Evolutionary conservation across 371 early-diverging fungal species (phyloP), one percentile per base, ranked within the genome.

Genomic region (Mucor velutinosus): DNA sequence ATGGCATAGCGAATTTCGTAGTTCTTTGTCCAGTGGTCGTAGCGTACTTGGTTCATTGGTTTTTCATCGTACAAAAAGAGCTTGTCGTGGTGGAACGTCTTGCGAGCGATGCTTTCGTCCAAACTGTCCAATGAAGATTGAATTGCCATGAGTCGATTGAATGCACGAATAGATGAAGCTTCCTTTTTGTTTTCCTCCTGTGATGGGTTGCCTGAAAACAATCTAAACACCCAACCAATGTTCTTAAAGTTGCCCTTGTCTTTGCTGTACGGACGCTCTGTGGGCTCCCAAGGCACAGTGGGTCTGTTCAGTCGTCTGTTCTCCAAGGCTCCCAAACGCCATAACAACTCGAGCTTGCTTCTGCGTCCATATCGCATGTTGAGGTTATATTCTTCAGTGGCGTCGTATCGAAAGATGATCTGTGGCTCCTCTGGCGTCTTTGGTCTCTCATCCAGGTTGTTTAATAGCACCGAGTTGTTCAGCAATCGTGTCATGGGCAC

Each of bases 351-450:
- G 35, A 89, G 65, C 86, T 90, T 91, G 68, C 90, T 89, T 62
- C 91, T 83, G 29, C 91, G 79, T 14, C 91, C 91, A 65, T 91
- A 91, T 25, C 91, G 77, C 90, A 91, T 90, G 62, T 88, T 83
- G 23, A 84, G 69, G 60, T 90, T 87, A 59, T 87, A 91, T 39
- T 81, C 78, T 70, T 89, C 86, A 2, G 74, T 75, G 11, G 90
- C 82, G 66, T 88, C 88, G 68, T 86, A 74, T 12, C 88, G 64
- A 68, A 91, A 90, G 23, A 91, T 87, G 29, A 91, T 83, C 67
- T 91, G 90, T 0, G 91, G 91, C 45, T 91, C 91, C 64, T 90
- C 91, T 8, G 85, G 83, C 5, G 89, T 79, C 62, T 84, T 85
- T 11, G 89, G 88, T n/a, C 84, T 77, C 23, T 80, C 78, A 65